Evolutionary conservation across 495 filamentous ascomycete genomes (phyloP).

Genomic region (Cetradonia linearis): DNA sequence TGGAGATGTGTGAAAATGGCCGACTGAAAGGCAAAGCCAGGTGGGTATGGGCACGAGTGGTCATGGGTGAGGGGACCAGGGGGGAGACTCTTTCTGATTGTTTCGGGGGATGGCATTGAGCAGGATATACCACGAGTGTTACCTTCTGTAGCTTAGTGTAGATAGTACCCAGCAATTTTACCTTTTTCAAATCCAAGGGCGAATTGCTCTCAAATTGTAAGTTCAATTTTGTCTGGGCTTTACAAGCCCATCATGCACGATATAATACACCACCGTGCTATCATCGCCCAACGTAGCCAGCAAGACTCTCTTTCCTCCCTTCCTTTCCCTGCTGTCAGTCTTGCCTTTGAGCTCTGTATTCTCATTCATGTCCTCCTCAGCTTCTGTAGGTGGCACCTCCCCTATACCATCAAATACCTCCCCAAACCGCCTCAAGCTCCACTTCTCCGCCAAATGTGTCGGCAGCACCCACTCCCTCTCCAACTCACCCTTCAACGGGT

Average conservation of each 20-base stretch:
- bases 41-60: not conserved
- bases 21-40: constrained; percentile 13
- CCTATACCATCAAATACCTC: constrained; percentile 69
- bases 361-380: constrained; percentile 23
- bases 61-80: not conserved
- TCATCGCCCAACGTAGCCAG: constrained; percentile 76
- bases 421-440: constrained; percentile 66
- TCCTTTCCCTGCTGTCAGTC: constrained; percentile 28
- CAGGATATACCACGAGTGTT: constrained; percentile 16
- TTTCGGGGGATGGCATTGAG: constrained; percentile 7
- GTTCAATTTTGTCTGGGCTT: constrained; percentile 87
- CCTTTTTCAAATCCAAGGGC: not conserved
- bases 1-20: constrained; percentile 40
- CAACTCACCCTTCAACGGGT: constrained; percentile 40
- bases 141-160: constrained; percentile 1
- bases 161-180: not conserved
- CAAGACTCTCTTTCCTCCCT: constrained; percentile 56
- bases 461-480: constrained; percentile 84
- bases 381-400: constrained; percentile 33
- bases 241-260: constrained; percentile 88
- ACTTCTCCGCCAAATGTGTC: constrained; percentile 67
- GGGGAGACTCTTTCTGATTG: not conserved
- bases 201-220: not conserved
- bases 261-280: constrained; percentile 90
- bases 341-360: constrained; percentile 20